Evolutionary conservation across 352 stramenopile genomes (phyloP), one percentile per base, ranked within the genome.

Genomic region (Globisporangium polare): DNA sequence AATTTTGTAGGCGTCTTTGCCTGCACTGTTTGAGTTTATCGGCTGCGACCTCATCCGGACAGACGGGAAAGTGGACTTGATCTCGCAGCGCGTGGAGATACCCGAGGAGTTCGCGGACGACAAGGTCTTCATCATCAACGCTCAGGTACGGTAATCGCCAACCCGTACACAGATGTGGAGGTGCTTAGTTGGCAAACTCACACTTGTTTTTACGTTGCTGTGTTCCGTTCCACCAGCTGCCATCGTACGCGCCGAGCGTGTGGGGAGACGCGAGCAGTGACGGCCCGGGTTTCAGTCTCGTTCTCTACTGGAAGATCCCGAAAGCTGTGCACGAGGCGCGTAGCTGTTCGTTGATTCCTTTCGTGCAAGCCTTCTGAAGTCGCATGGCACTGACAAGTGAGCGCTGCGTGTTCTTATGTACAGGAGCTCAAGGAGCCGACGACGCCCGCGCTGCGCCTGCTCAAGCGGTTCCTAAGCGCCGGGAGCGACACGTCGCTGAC

Each of bases 241-340:
- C 85, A 13, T 83, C 80, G 22, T 94, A 94, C 43, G 80, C 72
- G 15, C 85, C 85, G 49, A 92, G 78, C 27, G 65, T 94, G 13
- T 94, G 84, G 80, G 78, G 80, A 9, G 82, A 90, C 49, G 65
- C 68, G 6, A 78, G 60, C 0, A 80, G 75, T 60, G 77, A 94
- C 64, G 85, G 83, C 0, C 80, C 83, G 51, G 85, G 85, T 1
- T 90, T 83, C 68, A 92, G 75, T 43, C 69, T 94, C 10, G 77
- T 88, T 29, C 62, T 94, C 24, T 94, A 89, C 69, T 94, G 85
- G 85, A 83, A 76, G 43, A 94, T 94, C 47, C 85, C 85, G 5
- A 74, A 80, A 20, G 63, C 66, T 7, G 65, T 94, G 39, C 70
- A 72, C 50, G 77, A 89, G 74, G 81, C 89, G 31, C 22, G 62